Evolutionary conservation across 2,329 filamentous ascomycete species (phyloP).

Genomic region (Cercospora sp.): DNA sequence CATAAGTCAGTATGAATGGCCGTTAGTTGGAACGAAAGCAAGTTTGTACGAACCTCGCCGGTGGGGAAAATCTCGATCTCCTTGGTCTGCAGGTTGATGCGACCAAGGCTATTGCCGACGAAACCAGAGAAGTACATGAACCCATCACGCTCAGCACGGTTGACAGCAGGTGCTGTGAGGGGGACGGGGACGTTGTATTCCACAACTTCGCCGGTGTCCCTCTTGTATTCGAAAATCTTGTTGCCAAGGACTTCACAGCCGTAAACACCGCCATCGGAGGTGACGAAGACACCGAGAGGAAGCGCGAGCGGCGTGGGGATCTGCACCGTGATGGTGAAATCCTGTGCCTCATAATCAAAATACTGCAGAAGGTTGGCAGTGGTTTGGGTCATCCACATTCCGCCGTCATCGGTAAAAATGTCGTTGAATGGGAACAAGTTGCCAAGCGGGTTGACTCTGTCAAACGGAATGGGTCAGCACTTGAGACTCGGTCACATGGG

Average conservation of each 20-base stretch:
- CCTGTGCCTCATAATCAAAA: constrained; percentile 14
- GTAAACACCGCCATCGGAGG: constrained; percentile 22
- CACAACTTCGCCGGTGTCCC: constrained; percentile 22
- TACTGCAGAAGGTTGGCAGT: constrained; percentile 23
- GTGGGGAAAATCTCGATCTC: constrained; percentile 28
- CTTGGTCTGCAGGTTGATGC: constrained; percentile 27
- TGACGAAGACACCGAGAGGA: constrained; percentile 26
- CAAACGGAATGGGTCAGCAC: neutral
- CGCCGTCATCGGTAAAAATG: constrained; percentile 26
- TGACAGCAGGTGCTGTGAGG: constrained; percentile 27
- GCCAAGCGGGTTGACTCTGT: constrained; percentile 24
- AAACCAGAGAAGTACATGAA: constrained; percentile 31
- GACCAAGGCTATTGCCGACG: constrained; percentile 27
- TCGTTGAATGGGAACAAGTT: constrained; percentile 33
- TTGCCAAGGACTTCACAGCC: constrained; percentile 24
- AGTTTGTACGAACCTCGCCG: neutral
- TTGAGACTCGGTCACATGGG: neutral
- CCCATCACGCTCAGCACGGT: constrained; percentile 27
- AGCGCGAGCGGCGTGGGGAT: constrained; percentile 23
- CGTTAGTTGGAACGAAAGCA: neutral
- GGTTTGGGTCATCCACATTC: constrained; percentile 33
- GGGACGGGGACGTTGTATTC: constrained; percentile 25
- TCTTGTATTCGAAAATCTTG: constrained; percentile 24
- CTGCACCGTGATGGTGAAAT: constrained; percentile 19
- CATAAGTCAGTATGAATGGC: neutral